Evolutionary conservation across 2,329 filamentous ascomycete species (phyloP).

Genomic region (Zasmidium cellare): DNA sequence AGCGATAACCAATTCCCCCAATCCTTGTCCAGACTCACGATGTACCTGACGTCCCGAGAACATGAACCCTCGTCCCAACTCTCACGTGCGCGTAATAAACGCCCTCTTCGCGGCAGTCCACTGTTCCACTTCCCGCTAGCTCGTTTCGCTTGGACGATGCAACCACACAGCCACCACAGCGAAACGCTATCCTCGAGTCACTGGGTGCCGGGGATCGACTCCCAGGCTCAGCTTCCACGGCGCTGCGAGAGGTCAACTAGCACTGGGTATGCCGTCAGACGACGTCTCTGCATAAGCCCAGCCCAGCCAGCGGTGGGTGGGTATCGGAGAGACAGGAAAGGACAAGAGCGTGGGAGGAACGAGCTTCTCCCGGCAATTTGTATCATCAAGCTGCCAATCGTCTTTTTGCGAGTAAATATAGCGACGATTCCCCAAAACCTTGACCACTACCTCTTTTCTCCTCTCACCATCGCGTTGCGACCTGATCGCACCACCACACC

Average conservation of each 20-base stretch:
- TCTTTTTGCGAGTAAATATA: neutral
- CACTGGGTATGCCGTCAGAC: conserved; percentile 13
- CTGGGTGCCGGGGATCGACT: conserved; percentile 3
- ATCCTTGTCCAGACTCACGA: neutral
- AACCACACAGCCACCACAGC: conserved; percentile 11
- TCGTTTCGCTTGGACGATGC: conserved; percentile 1
- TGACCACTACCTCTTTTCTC: neutral
- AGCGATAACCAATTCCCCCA: conserved; percentile 12
- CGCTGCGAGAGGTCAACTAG: conserved; percentile 4
- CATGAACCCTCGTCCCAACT: neutral
- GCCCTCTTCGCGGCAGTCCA: neutral
- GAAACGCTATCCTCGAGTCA: conserved; percentile 2
- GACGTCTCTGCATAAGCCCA: conserved; percentile 3
- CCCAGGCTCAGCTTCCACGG: conserved; percentile 9
- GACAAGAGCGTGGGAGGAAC: neutral
- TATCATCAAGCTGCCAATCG: neutral
- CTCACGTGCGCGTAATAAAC: neutral
- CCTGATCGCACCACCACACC: neutral
- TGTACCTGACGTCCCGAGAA: neutral
- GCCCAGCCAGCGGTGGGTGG: neutral
- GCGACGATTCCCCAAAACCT: neutral
- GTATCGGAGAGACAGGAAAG: neutral
- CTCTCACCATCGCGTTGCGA: neutral
- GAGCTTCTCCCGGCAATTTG: conserved; percentile 1
- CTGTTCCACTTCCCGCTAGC: neutral